Evolutionary conservation across 805 yeast species (phyloP), one percentile per base, ranked within the genome.

Genomic region (Yamadazyma sp.): DNA sequence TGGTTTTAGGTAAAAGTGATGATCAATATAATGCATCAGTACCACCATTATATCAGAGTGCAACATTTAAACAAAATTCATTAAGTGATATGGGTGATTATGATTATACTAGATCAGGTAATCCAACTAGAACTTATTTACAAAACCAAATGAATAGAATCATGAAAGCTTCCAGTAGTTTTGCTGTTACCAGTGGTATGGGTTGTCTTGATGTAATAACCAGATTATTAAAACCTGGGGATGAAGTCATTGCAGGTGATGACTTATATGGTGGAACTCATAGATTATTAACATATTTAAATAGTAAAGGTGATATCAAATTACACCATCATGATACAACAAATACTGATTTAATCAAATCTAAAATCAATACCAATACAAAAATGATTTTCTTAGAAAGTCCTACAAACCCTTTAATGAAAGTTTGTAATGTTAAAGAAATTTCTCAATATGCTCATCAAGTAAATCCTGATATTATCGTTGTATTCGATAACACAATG

Each of bases 401-500:
- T 30, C 98, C 98, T 31, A 91, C 97, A 2, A 89, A 89, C 59
- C 98, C 98, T 13, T 73, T 88, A 47, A 85, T 88, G 58, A 86
- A 87, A 62, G 85, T 89, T 40, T 80, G 86, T 39, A 95, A 91
- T 56, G 76, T 89, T 35, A 78, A 76, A 41, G 64, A 76, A 22
- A 79, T 88, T 40, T 64, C 88, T 12, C 64, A 65, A 24, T 68
- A 75, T 42, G 88, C 89, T 29, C 93, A 86, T 54, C 56, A 62
- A 27, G 68, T 73, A 27, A 82, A 73, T 52, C 87, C 94, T 12
- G 72, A 80, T 24, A 71, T 83, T 35, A 56, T 82, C 32, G 80
- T 86, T 26, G 95, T 86, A 10, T 89, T 89, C 43, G 97, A 89
- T 63, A 89, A 91, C 69, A 91, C 97, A 40, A 89, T 89, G 98